Percentiles rank a stretch among this genome's conserved stretches.
These are phyloP conservation scores for Cordyceps militaris DNA, from an alignment of 2,329 filamentous ascomycete species.

Conservation along the genomic window DNA sequence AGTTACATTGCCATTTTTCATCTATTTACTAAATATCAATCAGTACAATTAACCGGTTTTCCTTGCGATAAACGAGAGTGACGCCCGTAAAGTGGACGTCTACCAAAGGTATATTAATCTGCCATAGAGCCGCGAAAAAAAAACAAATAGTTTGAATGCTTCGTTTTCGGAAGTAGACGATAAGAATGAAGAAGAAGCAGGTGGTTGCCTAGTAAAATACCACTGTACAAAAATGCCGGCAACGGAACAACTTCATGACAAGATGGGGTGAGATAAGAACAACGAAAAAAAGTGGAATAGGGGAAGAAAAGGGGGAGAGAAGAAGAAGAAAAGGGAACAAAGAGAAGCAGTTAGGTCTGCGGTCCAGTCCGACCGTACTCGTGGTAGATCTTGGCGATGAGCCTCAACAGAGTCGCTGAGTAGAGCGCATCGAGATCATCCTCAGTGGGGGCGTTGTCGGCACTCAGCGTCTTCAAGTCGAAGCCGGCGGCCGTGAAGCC, in stretches of 20 bases:
- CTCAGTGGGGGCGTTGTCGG: slow-evolving; percentile 5
- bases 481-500: background rate
- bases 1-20: background rate
- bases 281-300: background rate
- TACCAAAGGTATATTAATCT: background rate
- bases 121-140: background rate
- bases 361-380: background rate
- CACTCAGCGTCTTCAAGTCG: slow-evolving; percentile 21
- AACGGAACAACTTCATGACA: background rate
- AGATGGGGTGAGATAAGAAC: background rate
- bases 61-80: background rate
- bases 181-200: background rate
- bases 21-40: slow-evolving; percentile 4
- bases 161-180: background rate
- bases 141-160: background rate
- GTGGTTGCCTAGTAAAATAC: background rate
- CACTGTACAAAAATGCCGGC: background rate
- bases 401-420: background rate
- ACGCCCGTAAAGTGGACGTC: background rate
- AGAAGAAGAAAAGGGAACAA: background rate
- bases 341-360: background rate
- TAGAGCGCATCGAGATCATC: background rate
- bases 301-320: background rate
- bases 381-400: background rate
- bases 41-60: background rate